Base-by-base conservation (phyloP, 345 rosid species). In the Moricandia arvensis region DNA sequence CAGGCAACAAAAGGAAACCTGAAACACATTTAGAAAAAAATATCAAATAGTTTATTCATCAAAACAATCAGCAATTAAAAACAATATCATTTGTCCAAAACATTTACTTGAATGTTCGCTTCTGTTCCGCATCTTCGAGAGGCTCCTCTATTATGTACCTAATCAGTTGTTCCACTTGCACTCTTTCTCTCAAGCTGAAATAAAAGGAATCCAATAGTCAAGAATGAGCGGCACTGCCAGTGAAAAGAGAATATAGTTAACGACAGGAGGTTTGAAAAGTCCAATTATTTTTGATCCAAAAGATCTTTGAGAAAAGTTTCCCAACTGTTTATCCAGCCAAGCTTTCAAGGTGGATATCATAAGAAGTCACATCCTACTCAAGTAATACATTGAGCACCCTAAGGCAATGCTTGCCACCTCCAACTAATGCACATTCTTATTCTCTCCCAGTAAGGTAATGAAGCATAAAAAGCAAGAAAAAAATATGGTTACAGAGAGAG, bases 1-100 rank as follows among this genome's bases (percentile, higher is more conserved):
- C 96, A 89, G 17, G 98, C 91, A 69, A 93, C 82, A 76, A 93
- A 93, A 63, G 98, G 98, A 82, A 89, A 84, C 93, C 98, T 93
- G 64, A 61, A 53, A 45, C 8, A 37, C 17, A 73, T 35, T 33
- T 24, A 53, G 35, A 63, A 37, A 29, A 35, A 31, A 13, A 74
- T 6, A 29, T 73, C 27, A 53, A 74, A 17, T 4, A 16, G 41
- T 63, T 62, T 15, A 58, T 55, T 69, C 67, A 73, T 74, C 71
- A 62, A 62, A 47, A 62, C 35, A 62, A 47, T 54, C 35, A 51
- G 45, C 37, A 51, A 16, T 8, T 8, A 53, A n/a, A n/a, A 43
- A 35, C 68, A 60, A 31, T 68, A 30, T n/a, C 54, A 57, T 57
- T 69, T 30, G 17, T 64, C 61, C 33, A 74, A 68, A 73, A 69